Percentiles rank a stretch among this genome's conserved stretches.
phyloP scores from a whole-genome alignment of 495 filamentous ascomycete species.

The Trichoderma erinaceum region DNA sequence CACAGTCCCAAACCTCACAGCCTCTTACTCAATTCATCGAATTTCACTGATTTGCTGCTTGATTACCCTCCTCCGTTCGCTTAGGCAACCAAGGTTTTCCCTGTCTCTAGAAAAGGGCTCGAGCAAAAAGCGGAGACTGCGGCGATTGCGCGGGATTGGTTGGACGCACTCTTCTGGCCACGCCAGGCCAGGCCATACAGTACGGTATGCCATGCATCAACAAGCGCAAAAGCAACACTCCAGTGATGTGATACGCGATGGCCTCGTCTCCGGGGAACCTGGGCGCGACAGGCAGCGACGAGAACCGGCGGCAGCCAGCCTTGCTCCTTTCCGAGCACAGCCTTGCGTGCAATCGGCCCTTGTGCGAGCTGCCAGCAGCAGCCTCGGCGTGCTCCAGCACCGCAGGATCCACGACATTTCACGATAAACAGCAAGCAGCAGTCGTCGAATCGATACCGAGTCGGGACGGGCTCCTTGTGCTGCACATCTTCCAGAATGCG shows the following conservation, averaged over 20 bases:
- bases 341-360: neutral
- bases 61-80: neutral
- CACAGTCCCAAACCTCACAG: too few species aligned
- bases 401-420: neutral
- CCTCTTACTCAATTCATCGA: neutral
- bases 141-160: neutral
- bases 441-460: neutral
- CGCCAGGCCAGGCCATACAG: neutral
- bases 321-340: neutral
- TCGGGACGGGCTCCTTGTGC: neutral
- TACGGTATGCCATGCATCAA: constrained; percentile 13
- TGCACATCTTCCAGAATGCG: neutral
- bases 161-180: neutral
- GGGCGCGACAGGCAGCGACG: too few species aligned
- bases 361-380: too few species aligned
- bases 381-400: neutral
- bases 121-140: neutral
- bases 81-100: neutral
- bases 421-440: neutral
- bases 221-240: constrained; percentile 1
- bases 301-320: neutral
- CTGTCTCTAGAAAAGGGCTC: neutral
- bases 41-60: neutral
- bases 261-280: neutral
- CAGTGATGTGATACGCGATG: neutral